phyloP scores from a whole-genome alignment of 1,284 basidiomycete genomes.

The Ganoderma boninense region DNA sequence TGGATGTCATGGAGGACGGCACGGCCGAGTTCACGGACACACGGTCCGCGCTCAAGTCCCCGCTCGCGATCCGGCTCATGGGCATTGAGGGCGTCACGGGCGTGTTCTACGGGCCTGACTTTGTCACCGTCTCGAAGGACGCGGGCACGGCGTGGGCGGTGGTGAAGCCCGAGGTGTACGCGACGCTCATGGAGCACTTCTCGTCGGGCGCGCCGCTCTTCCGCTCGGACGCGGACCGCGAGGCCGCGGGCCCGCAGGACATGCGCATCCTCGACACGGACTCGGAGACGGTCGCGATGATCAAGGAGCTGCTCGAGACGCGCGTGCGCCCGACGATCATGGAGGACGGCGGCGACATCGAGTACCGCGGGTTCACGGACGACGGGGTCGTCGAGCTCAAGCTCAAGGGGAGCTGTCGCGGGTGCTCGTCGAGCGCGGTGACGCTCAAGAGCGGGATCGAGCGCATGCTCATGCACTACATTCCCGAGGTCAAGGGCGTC shows the following conservation, averaged over 20 bases:
- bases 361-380: constrained; percentile 80
- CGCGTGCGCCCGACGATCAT: constrained; percentile 96
- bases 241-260: constrained; percentile 89
- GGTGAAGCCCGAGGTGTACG: constrained; percentile 98
- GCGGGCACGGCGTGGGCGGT: constrained; percentile 88
- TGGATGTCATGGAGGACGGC: constrained; percentile 80
- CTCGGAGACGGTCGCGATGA: constrained; percentile 98
- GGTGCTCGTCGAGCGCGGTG: constrained; percentile 92
- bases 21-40: constrained; percentile 96
- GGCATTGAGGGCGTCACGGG: constrained; percentile 90
- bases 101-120: constrained; percentile 98
- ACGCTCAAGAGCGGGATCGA: constrained; percentile 97
- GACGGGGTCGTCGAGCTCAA: constrained; percentile 76
- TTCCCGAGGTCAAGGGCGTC: constrained; percentile 97
- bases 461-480: constrained; percentile 99
- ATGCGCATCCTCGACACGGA: constrained; percentile 96
- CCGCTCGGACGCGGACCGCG: constrained; percentile 78
- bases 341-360: constrained; percentile 93
- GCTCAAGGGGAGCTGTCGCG: constrained; percentile 96
- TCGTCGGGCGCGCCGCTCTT: constrained; percentile 90
- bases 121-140: constrained; percentile 96
- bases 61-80: constrained; percentile 93
- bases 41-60: constrained; percentile 83
- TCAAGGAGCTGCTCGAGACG: constrained; percentile 97
- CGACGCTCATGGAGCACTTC: constrained; percentile 98